Conservation (phyloP, 129 eudicot genomes). For the Escallonia rubra region DNA sequence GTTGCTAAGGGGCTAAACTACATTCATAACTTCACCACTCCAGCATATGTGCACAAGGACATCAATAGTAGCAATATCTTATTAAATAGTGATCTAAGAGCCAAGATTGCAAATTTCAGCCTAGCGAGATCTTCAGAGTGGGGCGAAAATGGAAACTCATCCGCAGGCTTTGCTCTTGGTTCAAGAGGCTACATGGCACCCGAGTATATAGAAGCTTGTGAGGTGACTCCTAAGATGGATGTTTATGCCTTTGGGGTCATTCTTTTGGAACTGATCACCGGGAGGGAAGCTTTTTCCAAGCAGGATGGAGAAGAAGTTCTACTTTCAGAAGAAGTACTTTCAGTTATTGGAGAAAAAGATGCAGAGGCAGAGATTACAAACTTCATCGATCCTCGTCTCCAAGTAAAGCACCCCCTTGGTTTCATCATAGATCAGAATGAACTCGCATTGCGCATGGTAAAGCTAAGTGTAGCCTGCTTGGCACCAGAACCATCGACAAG, state of each 20-base stretch:
- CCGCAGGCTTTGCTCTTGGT: slow-evolving; percentile 26
- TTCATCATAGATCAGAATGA: slow-evolving; percentile 47
- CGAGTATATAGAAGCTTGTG: slow-evolving; percentile 48
- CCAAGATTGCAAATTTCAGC: slow-evolving; percentile 66
- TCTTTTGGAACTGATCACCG: slow-evolving; percentile 66
- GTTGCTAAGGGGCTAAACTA: slow-evolving; percentile 66
- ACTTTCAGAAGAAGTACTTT: slow-evolving; percentile 39
- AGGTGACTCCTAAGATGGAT: slow-evolving; percentile 59
- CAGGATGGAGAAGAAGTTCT: slow-evolving; percentile 39
- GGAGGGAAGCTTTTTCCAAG: slow-evolving; percentile 41
- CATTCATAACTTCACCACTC: slow-evolving; percentile 63
- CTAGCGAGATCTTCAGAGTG: slow-evolving; percentile 39
- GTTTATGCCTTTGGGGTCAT: slow-evolving; percentile 87
- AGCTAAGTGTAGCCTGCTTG: slow-evolving; percentile 51
- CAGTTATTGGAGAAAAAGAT: slow-evolving; percentile 27
- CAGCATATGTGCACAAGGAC: slow-evolving; percentile 68
- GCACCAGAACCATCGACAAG: slow-evolving; percentile 42
- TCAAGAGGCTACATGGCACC: slow-evolving; percentile 75
- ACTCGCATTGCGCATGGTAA: slow-evolving; percentile 43
- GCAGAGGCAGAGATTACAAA: slow-evolving; percentile 19
- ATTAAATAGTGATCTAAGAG: slow-evolving; percentile 42
- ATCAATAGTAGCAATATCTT: slow-evolving; percentile 57
- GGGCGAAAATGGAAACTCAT: slow-evolving; percentile 32
- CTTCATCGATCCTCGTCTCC: slow-evolving; percentile 53
- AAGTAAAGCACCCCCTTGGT: slow-evolving; percentile 46